Conservation (phyloP, 1,284 basidiomycete genomes). For the Cutaneotrichosporon spelunceum region DNA sequence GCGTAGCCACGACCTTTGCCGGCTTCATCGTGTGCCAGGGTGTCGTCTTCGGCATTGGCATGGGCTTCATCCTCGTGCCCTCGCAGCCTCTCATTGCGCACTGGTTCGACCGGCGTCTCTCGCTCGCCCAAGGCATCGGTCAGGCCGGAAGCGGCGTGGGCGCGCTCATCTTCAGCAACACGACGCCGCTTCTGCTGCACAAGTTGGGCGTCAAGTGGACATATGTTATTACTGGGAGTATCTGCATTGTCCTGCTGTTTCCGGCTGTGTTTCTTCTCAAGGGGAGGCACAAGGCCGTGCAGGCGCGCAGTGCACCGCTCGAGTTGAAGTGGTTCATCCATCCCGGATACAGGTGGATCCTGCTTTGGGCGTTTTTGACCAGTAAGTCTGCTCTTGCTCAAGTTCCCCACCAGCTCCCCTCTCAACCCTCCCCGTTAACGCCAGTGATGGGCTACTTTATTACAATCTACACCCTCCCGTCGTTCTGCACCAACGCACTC, state of each 20-base stretch:
- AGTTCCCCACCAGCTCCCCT: too few species aligned
- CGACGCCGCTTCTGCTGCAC: conserved; percentile 42
- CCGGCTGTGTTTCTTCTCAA: conserved; percentile 46
- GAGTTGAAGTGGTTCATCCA: conserved; percentile 22
- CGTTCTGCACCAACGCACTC: conserved; percentile 51
- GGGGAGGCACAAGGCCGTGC: conserved; percentile 38
- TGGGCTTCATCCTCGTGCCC: conserved; percentile 41
- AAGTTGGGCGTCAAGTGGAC: conserved; percentile 44
- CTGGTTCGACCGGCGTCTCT: conserved; percentile 47
- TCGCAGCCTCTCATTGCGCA: conserved; percentile 47
- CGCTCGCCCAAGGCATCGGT: conserved; percentile 43
- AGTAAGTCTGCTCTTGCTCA: conserved; percentile 16
- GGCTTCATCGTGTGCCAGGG: conserved; percentile 42
- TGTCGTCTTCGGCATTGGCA: conserved; percentile 40
- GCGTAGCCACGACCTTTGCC: conserved; percentile 32
- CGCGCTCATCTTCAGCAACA: conserved; percentile 45
- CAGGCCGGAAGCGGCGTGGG: conserved; percentile 48
- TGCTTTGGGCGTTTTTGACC: conserved; percentile 22
- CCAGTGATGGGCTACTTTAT: conserved; percentile 53
- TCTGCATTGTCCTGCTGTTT: conserved; percentile 44
- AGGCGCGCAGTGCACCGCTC: conserved; percentile 20
- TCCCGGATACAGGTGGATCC: conserved; percentile 16
- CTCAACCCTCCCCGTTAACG: conserved; percentile 10
- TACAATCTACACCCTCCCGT: conserved; percentile 52
- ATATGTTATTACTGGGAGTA: conserved; percentile 49